Conservation (phyloP, 352 stramenopile genomes). For the Phytophthora constricta region DNA sequence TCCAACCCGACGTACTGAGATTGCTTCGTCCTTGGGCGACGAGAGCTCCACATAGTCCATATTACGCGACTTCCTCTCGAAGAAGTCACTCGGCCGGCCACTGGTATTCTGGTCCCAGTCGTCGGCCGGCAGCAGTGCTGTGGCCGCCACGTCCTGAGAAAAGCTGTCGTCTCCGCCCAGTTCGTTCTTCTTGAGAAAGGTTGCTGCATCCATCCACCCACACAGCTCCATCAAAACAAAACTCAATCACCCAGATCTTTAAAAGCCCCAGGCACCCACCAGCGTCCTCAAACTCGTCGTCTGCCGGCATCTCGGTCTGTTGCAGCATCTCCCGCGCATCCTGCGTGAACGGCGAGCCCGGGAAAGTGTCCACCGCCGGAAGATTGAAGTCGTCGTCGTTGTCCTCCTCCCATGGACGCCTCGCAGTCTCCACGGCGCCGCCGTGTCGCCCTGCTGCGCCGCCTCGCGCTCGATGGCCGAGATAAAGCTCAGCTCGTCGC, state of each 20-base stretch:
- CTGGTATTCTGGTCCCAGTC: conserved; percentile 43
- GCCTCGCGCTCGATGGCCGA: conserved; percentile 38
- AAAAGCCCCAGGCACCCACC: conserved; percentile 41
- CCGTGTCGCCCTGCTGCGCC: conserved; percentile 11
- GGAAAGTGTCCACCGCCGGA: conserved; percentile 41
- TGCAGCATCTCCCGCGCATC: conserved; percentile 7
- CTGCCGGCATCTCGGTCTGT: conserved; percentile 29
- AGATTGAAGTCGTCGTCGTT: conserved; percentile 44
- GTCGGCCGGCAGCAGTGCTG: conserved; percentile 13
- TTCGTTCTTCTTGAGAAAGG: conserved; percentile 57
- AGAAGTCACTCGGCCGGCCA: conserved; percentile 70
- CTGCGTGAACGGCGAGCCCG: conserved; percentile 9
- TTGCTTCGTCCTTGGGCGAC: conserved; percentile 38
- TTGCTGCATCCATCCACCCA: conserved; percentile 25
- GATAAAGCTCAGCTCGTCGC: conserved; percentile 40
- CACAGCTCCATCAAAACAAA: background rate
- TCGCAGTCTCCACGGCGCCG: background rate
- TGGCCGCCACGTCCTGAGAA: conserved; percentile 33
- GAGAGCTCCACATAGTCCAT: conserved; percentile 77
- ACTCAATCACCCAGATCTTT: conserved; percentile 6
- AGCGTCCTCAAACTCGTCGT: conserved; percentile 77
- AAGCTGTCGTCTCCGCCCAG: conserved; percentile 56
- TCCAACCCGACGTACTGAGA: background rate
- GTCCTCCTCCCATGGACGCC: background rate
- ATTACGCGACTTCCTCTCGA: conserved; percentile 74